Conservation (phyloP, 177 flowering plant genomes). For the Tripterygium wilfordii region DNA sequence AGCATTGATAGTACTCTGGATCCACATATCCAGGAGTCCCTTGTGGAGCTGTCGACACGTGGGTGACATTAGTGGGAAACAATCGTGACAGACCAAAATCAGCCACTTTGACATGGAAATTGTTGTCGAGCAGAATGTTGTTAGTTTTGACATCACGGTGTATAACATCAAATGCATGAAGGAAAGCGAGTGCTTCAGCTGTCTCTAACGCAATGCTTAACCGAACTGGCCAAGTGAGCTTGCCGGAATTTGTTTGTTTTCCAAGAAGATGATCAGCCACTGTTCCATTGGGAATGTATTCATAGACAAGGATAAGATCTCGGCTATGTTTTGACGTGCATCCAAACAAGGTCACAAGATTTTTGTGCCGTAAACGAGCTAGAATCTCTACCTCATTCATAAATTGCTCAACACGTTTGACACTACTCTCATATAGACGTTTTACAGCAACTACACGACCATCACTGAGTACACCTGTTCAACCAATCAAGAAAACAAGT, state of each 20-base stretch:
- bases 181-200: slow-evolving; percentile 58
- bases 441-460: slow-evolving; percentile 76
- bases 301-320: slow-evolving; percentile 74
- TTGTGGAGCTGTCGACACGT: slow-evolving; percentile 81
- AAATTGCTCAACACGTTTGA: slow-evolving; percentile 60
- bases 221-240: slow-evolving; percentile 50
- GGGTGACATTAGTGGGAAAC: slow-evolving; percentile 54
- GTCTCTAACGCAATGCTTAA: slow-evolving; percentile 61
- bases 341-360: slow-evolving; percentile 62
- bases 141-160: no score
- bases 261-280: slow-evolving; percentile 77
- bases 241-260: slow-evolving; percentile 22
- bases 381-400: slow-evolving; percentile 62
- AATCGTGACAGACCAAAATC: slow-evolving; percentile 71
- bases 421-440: slow-evolving; percentile 55
- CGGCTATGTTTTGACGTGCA: slow-evolving; percentile 62
- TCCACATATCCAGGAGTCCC: slow-evolving; percentile 86
- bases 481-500: not conserved
- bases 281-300: slow-evolving; percentile 68
- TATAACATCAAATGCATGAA: slow-evolving; percentile 48
- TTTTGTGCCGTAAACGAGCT: slow-evolving; percentile 37
- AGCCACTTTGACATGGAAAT: slow-evolving; percentile 66
- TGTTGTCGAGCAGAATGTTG: slow-evolving; percentile 58
- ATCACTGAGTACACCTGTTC: slow-evolving; percentile 48
- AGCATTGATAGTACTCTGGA: slow-evolving; percentile 66